These are phyloP conservation scores for Cenchrus fungigraminus DNA, from an alignment of 176 grass and related monocot genomes.

Conservation along the genomic window DNA sequence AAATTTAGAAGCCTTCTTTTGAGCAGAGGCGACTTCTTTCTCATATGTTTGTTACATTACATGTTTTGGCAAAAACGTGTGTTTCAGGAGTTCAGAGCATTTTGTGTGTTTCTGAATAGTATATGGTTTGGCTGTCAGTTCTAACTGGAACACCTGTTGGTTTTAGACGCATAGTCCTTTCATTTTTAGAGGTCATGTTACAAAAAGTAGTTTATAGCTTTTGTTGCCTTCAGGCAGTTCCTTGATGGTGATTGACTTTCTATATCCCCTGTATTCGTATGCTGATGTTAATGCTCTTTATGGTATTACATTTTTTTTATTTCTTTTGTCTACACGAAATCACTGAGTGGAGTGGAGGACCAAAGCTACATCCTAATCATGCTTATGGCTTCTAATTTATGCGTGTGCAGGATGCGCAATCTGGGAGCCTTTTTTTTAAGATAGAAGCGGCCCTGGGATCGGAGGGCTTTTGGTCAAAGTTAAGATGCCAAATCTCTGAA, in stretches of 20 bases:
- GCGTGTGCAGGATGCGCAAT: conserved; percentile 29
- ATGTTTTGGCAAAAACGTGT: conserved; percentile 19
- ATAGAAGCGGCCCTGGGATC: neutral
- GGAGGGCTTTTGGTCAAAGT: neutral
- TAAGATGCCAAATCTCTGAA: neutral
- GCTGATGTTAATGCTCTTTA: conserved; percentile 9
- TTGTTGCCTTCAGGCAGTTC: conserved; percentile 20
- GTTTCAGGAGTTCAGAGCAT: conserved; percentile 6
- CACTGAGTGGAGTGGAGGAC: neutral
- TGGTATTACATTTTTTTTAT: neutral
- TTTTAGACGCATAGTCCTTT: neutral
- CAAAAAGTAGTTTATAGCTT: conserved; percentile 19
- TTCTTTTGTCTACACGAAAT: conserved; percentile 26
- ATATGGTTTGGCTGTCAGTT: neutral
- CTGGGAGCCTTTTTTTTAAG: neutral
- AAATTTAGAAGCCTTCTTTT: conserved; percentile 1
- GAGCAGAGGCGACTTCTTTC: neutral
- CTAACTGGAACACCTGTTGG: neutral
- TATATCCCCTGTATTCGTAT: neutral
- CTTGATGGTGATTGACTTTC: conserved; percentile 7
- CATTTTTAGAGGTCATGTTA: neutral
- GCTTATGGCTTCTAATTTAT: conserved; percentile 25
- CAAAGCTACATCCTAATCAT: conserved; percentile 25
- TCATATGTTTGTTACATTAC: conserved; percentile 13
- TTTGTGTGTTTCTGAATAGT: neutral